These are phyloP conservation scores for Plantago lanceolata DNA, from an alignment of 305 asterid species.

Conservation along the genomic window DNA sequence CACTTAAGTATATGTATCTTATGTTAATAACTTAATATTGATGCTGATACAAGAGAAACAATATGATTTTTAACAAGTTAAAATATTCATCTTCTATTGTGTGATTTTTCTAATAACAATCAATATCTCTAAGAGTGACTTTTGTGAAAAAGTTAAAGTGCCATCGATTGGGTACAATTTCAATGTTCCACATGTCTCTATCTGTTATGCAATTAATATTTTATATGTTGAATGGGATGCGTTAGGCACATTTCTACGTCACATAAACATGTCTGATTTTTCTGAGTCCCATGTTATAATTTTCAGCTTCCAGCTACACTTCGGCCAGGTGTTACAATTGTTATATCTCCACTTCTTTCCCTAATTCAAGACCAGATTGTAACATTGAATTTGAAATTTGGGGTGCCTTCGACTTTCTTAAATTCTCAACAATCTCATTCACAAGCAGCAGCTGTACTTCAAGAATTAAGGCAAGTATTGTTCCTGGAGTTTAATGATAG, in stretches of 20 bases:
- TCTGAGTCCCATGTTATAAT: slow-evolving; percentile 23
- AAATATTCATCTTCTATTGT: neutral
- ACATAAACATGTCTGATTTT: slow-evolving; percentile 1
- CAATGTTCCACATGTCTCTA: slow-evolving; percentile 2
- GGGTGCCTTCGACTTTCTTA: slow-evolving; percentile 88
- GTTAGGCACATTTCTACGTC: neutral
- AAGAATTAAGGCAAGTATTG: slow-evolving; percentile 68
- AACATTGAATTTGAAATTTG: slow-evolving; percentile 79
- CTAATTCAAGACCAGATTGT: slow-evolving; percentile 97
- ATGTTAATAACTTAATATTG: slow-evolving; percentile 1
- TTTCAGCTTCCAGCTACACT: slow-evolving; percentile 88
- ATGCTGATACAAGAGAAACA: no score
- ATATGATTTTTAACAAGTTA: neutral
- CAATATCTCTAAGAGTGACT: neutral
- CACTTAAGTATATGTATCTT: slow-evolving; percentile 8
- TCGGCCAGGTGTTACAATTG: slow-evolving; percentile 77
- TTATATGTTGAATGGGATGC: slow-evolving; percentile 1
- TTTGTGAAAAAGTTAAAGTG: slow-evolving; percentile 1
- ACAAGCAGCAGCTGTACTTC: slow-evolving; percentile 75
- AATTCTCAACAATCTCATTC: slow-evolving; percentile 84
- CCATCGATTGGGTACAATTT: slow-evolving; percentile 5
- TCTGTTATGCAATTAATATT: slow-evolving; percentile 7
- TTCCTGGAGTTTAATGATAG: slow-evolving; percentile 3
- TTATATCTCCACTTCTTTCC: slow-evolving; percentile 89
- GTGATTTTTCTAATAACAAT: neutral